A percentile compares a stretch with the other conserved stretches of the same genome.
phyloP scores from a whole-genome alignment of 345 rosid species.

The Gossypium bickii region DNA sequence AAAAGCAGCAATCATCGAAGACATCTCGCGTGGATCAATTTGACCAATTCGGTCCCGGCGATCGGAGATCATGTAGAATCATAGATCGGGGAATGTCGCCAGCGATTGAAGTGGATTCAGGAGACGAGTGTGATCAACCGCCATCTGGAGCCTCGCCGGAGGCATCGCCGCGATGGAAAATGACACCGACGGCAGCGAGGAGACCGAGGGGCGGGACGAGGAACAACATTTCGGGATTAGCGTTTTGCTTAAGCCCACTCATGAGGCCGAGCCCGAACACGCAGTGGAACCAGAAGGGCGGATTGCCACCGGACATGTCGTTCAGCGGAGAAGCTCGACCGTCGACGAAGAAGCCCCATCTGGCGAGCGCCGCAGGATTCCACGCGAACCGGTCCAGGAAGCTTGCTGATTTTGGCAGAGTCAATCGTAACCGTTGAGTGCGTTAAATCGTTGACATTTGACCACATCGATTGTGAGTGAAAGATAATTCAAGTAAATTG shows the following conservation, averaged over 20 bases:
- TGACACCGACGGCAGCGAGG: conserved; percentile 30
- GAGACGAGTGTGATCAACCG: conserved; percentile 27
- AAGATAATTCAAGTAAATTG: background rate
- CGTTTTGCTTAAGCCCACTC: conserved; percentile 83
- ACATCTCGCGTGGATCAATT: conserved; percentile 31
- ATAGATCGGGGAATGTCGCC: conserved; percentile 86
- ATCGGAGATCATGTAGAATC: conserved; percentile 30
- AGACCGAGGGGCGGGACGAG: conserved; percentile 32
- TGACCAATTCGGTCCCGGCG: conserved; percentile 18
- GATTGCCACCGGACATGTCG: conserved; percentile 27
- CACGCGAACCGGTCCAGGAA: conserved; percentile 55
- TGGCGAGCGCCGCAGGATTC: conserved; percentile 72
- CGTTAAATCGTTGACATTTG: conserved; percentile 28
- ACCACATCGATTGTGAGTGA: background rate
- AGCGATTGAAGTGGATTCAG: conserved; percentile 30
- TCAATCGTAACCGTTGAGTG: conserved; percentile 62
- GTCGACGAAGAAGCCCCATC: conserved; percentile 52
- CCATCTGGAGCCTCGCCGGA: conserved; percentile 42
- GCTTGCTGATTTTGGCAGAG: conserved; percentile 80
- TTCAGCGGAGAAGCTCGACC: conserved; percentile 46
- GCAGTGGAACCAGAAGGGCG: conserved; percentile 56
- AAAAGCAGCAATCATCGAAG: conserved; percentile 36
- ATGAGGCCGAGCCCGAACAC: conserved; percentile 78
- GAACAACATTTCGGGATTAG: conserved; percentile 49
- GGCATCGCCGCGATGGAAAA: conserved; percentile 40